Base-by-base conservation (phyloP, 1,284 basidiomycete genomes). In the Boletus smithii region DNA sequence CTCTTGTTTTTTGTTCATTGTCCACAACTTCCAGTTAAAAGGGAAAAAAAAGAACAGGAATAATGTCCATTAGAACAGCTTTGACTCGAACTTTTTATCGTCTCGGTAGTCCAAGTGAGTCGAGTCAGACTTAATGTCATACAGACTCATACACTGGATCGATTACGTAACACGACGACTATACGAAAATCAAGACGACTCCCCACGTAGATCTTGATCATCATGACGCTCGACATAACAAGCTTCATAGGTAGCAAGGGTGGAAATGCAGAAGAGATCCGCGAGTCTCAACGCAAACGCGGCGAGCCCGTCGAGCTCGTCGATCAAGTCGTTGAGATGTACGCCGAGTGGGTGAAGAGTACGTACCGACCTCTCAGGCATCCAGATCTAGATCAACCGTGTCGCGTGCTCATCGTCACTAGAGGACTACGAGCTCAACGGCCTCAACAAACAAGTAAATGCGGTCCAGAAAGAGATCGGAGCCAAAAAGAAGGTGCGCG, bases 381-480 rank as follows among this genome's bases (percentile, higher is more conserved):
- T n/a, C 6, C 20, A 0, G 20, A 30, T 42, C 17, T n/a, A 36
- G n/a, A 48, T 47, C 38, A 11, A n/a, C 14, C 35, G 1, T 32
- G 13, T 22, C 32, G 24, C 22, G 16, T 48, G 38, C 50, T 59
- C 30, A 54, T 39, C 31, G 5, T n/a, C 10, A 2, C 26, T 26
- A 91, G 92, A 90, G 75, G 88, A 93, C 63, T 97, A 83, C 65
- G 88, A 95, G 51, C 76, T 83, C 33, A 91, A 91, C 62, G 76
- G 74, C 23, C 70, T 89, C 40, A 81, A 85, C 63, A 91, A 94
- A 65, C 80, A 92, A 58, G 82, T 91, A 49, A 98, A 98, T 63
- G 81, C 82, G 10, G 76, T 94, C 8, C 94, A 98, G 72, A 97
- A 97, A 68, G 84, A 95, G 68, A 97, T 99, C 64, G 88, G 83